Base-by-base conservation (phyloP, 148 eudicot genomes). In the Rhododendron griersonianum region DNA sequence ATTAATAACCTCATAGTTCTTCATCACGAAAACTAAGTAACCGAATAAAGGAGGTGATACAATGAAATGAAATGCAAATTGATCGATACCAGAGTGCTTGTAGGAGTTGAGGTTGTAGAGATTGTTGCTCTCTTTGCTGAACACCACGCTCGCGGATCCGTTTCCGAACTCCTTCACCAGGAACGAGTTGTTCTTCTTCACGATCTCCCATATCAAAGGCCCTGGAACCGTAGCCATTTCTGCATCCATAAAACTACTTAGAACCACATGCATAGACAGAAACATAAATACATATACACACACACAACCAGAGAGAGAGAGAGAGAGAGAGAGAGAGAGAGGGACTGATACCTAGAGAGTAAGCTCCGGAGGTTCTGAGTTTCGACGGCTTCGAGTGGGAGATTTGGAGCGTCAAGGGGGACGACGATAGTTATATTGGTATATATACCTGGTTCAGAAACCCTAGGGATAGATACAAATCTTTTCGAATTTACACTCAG, bases 161-260 rank as follows among this genome's bases (percentile, higher is more conserved):
- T 96, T 94, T 0, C 99, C 99, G 19, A 96, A 96, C 88, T 96
- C 91, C 94, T 96, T 95, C 19, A 96, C 96, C 35, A 95, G 91
- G 63, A 96, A 96, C 10, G 89, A 91, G 82, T 94, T 96, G 94
- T 95, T 96, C 92, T 90, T 96, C 94, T 94, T 96, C 87, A 96
- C 99, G 9, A 95, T 91, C 93, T 96, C 99, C 99, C 99, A 96
- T 8, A 96, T 87, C 92, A 96, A 84, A 35, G 96, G 87, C 30
- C 99, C 99, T 59, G 98, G 98, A 50, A 92, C 95, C 25, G 96
- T 92, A 57, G 99, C 91, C 99, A 96, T 96, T 87, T 91, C 85
- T 79, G 82, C 67, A 55, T 65, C 53, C 30, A 47, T 23, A 63
- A 45, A 48, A 41, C 30, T 30, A 39, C 13, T 61, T 16, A 82